A percentile compares a stretch with the other conserved stretches of the same genome.
Evolutionary conservation across 2,329 filamentous ascomycete species (phyloP).

Genomic region (Trichocomaceae sp.): DNA sequence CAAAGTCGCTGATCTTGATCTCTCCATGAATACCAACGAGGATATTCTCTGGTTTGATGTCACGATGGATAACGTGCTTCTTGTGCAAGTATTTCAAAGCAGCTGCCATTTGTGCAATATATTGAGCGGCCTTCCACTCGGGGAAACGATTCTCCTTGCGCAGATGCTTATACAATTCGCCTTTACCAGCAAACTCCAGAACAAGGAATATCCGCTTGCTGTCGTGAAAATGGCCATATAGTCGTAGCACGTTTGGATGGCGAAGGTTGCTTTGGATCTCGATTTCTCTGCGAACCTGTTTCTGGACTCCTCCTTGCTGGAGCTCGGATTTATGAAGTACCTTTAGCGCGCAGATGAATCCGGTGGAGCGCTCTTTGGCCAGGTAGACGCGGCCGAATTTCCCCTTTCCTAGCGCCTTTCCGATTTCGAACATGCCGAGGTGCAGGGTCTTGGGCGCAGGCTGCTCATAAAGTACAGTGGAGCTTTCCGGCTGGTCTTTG

Average conservation of each 20-base stretch:
- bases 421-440: constrained; percentile 91
- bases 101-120: constrained; percentile 84
- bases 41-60: constrained; percentile 98
- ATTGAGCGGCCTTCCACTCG: constrained; percentile 80
- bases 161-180: constrained; percentile 82
- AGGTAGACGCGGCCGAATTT: constrained; percentile 85
- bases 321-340: constrained; percentile 79
- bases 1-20: constrained; percentile 97
- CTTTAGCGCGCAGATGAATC: constrained; percentile 81
- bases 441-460: constrained; percentile 60
- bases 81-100: constrained; percentile 86
- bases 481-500: constrained; percentile 49
- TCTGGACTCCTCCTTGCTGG: constrained; percentile 73
- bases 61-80: constrained; percentile 94
- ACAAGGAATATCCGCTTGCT: constrained; percentile 82
- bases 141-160: constrained; percentile 72
- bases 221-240: constrained; percentile 86
- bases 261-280: constrained; percentile 84
- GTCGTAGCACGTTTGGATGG: constrained; percentile 75
- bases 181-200: constrained; percentile 77
- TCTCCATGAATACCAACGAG: constrained; percentile 93
- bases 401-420: constrained; percentile 75
- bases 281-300: constrained; percentile 79
- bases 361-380: constrained; percentile 68
- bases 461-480: constrained; percentile 50